A percentile compares a stretch with the other conserved stretches of the same genome.
Conservation (phyloP, 495 filamentous ascomycete genomes). For the Penicillium argentinense region DNA sequence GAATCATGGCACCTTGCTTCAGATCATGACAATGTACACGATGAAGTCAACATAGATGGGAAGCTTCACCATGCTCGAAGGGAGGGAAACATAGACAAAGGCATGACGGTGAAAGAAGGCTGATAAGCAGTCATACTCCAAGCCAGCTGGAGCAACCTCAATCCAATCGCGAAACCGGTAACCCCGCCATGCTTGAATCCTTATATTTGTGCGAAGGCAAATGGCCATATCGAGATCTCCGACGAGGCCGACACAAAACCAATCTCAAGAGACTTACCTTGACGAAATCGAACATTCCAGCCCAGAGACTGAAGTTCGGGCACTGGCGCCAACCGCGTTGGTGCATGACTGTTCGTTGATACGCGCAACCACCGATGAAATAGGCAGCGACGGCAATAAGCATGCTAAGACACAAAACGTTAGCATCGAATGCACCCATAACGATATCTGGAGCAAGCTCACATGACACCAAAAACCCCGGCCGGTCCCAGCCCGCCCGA, state of each 20-base stretch:
- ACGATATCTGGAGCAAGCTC: too few species aligned
- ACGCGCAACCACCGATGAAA: constrained; percentile 87
- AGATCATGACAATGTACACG: constrained; percentile 14
- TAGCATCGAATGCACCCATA: too few species aligned
- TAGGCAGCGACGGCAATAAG: constrained; percentile 84
- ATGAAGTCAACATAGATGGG: constrained; percentile 17
- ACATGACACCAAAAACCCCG: constrained; percentile 92
- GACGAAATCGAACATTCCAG: constrained; percentile 78
- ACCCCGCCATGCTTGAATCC: constrained; percentile 23
- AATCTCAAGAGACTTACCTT: constrained; percentile 61
- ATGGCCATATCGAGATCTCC: constrained; percentile 18
- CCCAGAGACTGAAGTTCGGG: constrained; percentile 92
- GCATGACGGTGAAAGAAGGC: constrained; percentile 1
- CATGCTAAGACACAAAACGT: constrained; percentile 38
- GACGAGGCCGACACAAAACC: constrained; percentile 32
- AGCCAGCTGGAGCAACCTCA: constrained; percentile 33
- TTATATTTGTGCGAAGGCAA: constrained; percentile 19
- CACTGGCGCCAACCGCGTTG: constrained; percentile 94
- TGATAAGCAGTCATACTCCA: constrained; percentile 9
- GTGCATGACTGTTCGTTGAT: constrained; percentile 92
- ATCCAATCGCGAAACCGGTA: constrained; percentile 41
- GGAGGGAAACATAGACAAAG: constrained; percentile 3
- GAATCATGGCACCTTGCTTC: constrained; percentile 7
- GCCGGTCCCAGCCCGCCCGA: constrained; percentile 73
- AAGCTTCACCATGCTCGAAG: too few species aligned